Evolutionary conservation across 2,329 filamentous ascomycete genomes (phyloP), one percentile per base, ranked within the genome.

Genomic region (Dothideomycetes sp.): DNA sequence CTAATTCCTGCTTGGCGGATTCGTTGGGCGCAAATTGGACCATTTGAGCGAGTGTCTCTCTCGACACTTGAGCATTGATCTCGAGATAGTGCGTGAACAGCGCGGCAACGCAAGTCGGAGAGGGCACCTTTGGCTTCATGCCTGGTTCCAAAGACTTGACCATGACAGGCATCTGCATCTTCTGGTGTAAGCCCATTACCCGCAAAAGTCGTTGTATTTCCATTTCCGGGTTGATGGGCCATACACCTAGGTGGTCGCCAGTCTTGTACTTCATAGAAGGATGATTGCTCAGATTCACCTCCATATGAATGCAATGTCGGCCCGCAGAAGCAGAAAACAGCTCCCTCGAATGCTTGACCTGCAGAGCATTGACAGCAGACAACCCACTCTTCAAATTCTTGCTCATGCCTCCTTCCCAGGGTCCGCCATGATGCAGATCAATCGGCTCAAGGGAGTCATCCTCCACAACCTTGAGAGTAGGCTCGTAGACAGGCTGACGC

Each of bases 71-170:
- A 2, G 52, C 62, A 43, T 63, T 57, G 44, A 70, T 64, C 39
- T 72, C 68, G 2, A 72, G 59, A 39, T 70, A 65, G 44, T 68
- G 56, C 4, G 57, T 52, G 45, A 71, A 61, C 3, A 66, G 54
- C 0, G 59, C 58, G 2, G 59, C 47, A 4, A 60, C 47, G 0
- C 62, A 63, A 1, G 60, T 65, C 0, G 61, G 61, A 2, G 58
- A 61, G 2, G 64, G 65, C 1, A 68, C 38, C 30, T 54, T 58
- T n/a, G 50, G 46, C 42, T 57, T 60, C 31, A 50, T 45, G 7
- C 46, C 52, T 22, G 45, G 42, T 33, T 56, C 56, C 14, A 52
- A 45, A 12, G 52, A 50, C 16, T 45, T 52, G 22, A 64, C 43
- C 2, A 49, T 51, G 19, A 64, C 49, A 5, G 46, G 37, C 4